phyloP scores from a whole-genome alignment of 2,329 filamentous ascomycete genomes.

The Trichoderma endophyticum region DNA sequence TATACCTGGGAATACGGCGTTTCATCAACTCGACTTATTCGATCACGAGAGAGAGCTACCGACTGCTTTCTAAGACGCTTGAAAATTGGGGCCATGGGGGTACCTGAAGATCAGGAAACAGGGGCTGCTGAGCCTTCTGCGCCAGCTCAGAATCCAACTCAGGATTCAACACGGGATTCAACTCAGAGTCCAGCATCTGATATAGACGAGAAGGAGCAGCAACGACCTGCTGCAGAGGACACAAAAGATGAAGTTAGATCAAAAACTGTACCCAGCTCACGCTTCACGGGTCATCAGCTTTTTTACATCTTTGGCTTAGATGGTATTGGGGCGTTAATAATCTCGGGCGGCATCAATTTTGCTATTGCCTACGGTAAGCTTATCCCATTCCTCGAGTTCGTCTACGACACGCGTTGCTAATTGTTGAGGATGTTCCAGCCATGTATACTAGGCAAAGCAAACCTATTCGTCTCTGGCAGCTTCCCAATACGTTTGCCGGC shows the following conservation, averaged over 20 bases:
- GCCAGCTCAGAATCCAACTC: background rate
- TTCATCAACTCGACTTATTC: background rate
- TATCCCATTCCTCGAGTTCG: background rate
- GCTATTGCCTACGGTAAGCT: conserved; percentile 12
- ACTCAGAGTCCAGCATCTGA: background rate
- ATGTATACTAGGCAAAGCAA: conserved; percentile 7
- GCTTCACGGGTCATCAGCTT: background rate
- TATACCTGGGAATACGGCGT: background rate
- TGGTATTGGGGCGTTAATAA: background rate
- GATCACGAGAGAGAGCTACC: background rate
- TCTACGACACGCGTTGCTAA: background rate
- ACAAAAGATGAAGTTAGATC: background rate
- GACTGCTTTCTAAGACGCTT: background rate
- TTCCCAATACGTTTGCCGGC: background rate
- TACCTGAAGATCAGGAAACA: background rate
- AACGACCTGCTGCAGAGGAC: background rate
- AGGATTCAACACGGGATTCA: background rate
- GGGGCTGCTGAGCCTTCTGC: background rate
- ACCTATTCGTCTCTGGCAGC: conserved; percentile 9
- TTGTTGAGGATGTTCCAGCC: background rate
- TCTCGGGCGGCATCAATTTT: conserved; percentile 7
- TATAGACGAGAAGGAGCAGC: background rate
- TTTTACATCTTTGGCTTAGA: conserved; percentile 13
- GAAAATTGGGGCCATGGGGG: background rate
- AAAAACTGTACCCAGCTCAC: background rate